Base-by-base conservation (phyloP, 2,329 filamentous ascomycete genomes). In the Botrytis hyacinthi region DNA sequence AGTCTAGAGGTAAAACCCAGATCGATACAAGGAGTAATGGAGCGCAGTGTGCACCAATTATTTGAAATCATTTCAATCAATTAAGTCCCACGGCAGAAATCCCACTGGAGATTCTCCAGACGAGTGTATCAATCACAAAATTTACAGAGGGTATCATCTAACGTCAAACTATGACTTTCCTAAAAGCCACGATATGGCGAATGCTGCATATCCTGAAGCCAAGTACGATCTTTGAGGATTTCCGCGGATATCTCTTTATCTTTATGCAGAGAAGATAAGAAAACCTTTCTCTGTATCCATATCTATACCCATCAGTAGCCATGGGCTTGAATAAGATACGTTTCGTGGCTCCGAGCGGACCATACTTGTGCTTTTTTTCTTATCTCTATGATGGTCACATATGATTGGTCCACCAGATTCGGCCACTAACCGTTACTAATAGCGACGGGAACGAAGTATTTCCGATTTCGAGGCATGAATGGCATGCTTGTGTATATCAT, bases 211-310 rank as follows among this genome's bases (percentile, higher is more conserved):
- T 69, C 66, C 48, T 69, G 35, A 37, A 44, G 48, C 3, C 8
- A 26, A 51, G 20, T 9, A 10, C 20, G 12, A 44, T 32, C 40
- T 46, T 54, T 71, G 26, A 71, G 20, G 44, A 54, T 71, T 71
- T 71, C 70, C 70, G 70, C 70, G 70, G 70, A 71, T 40, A 16
- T 71, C 40, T 57, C 6, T 37, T 40, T 22, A 71, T 32, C 20
- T 54, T 20, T 26, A n/a, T 32, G 37, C 57, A 71, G n/a, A 65
- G 3, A 14, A 42, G 32, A 65, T 44, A 62, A 66, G 46, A n/a
- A 29, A 22, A 12, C 29, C 32, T 51, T 37, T 63, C 32, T n/a
- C 59, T 51, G 51, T 44, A 51, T 20, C 65, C 22, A 71, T 37
- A 71, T 37, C 32, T 44, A 42, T 65, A 71, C 16, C 60, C 70